These are phyloP conservation scores for Gossypium raimondii DNA, from an alignment of 345 rosid species.

Conservation along the genomic window DNA sequence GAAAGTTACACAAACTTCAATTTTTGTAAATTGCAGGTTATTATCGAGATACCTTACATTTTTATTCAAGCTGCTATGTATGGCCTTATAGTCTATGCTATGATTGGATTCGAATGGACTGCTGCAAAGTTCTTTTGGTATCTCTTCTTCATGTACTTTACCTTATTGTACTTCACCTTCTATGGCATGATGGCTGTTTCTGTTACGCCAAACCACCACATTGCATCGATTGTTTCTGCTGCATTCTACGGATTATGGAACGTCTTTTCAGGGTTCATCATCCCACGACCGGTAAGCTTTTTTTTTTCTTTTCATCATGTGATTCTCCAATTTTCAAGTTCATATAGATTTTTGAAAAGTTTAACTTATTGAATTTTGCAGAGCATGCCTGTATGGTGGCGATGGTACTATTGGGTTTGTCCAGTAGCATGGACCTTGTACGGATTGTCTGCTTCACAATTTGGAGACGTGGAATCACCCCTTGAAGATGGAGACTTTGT, in stretches of 20 bases:
- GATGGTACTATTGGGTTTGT: constrained; percentile 47
- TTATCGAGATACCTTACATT: constrained; percentile 56
- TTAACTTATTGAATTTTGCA: not conserved
- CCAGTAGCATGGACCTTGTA: constrained; percentile 50
- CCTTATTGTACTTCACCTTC: constrained; percentile 60
- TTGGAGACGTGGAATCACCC: constrained; percentile 19
- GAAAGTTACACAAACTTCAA: not conserved
- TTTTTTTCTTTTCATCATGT: no score
- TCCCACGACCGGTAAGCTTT: constrained; percentile 50
- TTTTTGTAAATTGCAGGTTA: constrained; percentile 24
- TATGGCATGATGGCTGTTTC: constrained; percentile 72
- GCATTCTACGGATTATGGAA: constrained; percentile 56
- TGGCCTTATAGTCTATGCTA: constrained; percentile 45
- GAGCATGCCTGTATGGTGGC: constrained; percentile 23
- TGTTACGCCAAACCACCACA: constrained; percentile 60
- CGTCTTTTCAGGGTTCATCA: constrained; percentile 56
- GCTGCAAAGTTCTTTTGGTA: constrained; percentile 60
- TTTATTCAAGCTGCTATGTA: constrained; percentile 43
- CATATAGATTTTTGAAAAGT: not conserved
- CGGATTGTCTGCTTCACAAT: constrained; percentile 44
- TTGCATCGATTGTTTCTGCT: constrained; percentile 47
- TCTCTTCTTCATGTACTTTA: constrained; percentile 50
- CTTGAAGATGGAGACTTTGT: not conserved
- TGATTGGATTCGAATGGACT: constrained; percentile 62
- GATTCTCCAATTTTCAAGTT: not conserved